These are phyloP conservation scores for Sporisorium graminicola DNA, from an alignment of 1,284 basidiomycete genomes.

Conservation along the genomic window DNA sequence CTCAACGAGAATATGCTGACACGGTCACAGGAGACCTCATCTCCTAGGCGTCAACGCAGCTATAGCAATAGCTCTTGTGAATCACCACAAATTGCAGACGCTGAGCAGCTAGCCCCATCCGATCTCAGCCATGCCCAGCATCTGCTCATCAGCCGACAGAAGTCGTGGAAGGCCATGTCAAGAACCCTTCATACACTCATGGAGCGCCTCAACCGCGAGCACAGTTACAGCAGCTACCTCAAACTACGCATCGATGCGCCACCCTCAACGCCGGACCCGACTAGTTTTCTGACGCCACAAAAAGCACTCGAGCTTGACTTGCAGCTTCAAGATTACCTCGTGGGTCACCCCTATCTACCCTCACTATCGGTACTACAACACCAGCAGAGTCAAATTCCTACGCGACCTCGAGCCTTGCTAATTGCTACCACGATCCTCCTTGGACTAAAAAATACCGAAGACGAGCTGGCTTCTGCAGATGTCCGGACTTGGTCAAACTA, in stretches of 20 bases:
- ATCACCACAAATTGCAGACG: background rate
- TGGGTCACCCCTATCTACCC: constrained; percentile 32
- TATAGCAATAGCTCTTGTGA: background rate
- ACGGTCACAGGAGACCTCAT: background rate
- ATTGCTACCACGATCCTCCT: constrained; percentile 26
- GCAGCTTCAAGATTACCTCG: constrained; percentile 25
- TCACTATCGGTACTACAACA: constrained; percentile 7
- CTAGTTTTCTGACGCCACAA: constrained; percentile 8
- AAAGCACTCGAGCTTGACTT: constrained; percentile 1
- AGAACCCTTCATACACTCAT: constrained; percentile 15
- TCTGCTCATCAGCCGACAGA: constrained; percentile 18
- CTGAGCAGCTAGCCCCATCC: constrained; percentile 20
- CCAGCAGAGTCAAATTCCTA: constrained; percentile 6
- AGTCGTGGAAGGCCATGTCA: constrained; percentile 18
- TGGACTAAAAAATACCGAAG: constrained; percentile 6
- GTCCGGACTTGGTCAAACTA: constrained; percentile 13
- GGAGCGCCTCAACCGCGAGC: constrained; percentile 14
- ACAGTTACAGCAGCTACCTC: constrained; percentile 18
- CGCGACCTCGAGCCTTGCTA: constrained; percentile 23
- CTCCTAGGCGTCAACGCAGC: background rate
- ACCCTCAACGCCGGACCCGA: constrained; percentile 19
- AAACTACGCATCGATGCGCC: constrained; percentile 21
- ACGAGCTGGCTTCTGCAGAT: constrained; percentile 17
- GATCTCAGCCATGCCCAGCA: constrained; percentile 22
- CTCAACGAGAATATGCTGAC: too few species aligned